Conservation (phyloP, 176 grass and related monocot species). For the Musa acuminata region DNA sequence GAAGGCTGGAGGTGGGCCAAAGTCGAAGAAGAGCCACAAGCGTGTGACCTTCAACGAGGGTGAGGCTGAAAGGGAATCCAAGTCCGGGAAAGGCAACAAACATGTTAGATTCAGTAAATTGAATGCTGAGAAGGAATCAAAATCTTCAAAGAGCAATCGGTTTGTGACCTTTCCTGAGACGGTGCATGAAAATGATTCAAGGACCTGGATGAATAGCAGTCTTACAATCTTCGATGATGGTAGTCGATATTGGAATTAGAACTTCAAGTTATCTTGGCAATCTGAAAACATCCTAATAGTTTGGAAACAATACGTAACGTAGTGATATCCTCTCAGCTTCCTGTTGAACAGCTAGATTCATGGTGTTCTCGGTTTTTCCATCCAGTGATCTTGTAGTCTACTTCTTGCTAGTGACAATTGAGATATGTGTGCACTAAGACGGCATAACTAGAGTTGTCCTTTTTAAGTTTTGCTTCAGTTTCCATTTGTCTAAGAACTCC, state of each 20-base stretch:
- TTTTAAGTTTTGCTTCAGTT: too few species aligned
- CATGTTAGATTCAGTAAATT: conserved; percentile 29
- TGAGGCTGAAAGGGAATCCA: conserved; percentile 27
- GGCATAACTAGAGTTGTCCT: too few species aligned
- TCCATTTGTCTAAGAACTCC: too few species aligned
- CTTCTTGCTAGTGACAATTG: too few species aligned
- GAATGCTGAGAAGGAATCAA: conserved; percentile 32
- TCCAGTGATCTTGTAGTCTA: too few species aligned
- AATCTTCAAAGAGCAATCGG: conserved; percentile 26
- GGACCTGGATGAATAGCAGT: conserved; percentile 34
- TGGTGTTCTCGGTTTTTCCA: too few species aligned
- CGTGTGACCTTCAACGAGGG: neutral
- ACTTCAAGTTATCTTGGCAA: neutral
- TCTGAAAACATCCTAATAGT: too few species aligned
- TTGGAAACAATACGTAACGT: too few species aligned
- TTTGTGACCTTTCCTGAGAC: conserved; percentile 40
- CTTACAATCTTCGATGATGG: conserved; percentile 49
- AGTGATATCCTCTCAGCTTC: too few species aligned
- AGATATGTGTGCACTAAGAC: too few species aligned
- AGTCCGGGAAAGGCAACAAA: conserved; percentile 22
- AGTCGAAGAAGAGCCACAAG: neutral
- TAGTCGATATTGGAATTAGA: conserved; percentile 5
- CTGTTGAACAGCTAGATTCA: too few species aligned
- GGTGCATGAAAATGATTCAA: conserved; percentile 5
- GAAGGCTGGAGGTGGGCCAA: neutral